These are phyloP conservation scores for Erysimum cheiri DNA, from an alignment of 441 rosid genomes.

Conservation along the genomic window DNA sequence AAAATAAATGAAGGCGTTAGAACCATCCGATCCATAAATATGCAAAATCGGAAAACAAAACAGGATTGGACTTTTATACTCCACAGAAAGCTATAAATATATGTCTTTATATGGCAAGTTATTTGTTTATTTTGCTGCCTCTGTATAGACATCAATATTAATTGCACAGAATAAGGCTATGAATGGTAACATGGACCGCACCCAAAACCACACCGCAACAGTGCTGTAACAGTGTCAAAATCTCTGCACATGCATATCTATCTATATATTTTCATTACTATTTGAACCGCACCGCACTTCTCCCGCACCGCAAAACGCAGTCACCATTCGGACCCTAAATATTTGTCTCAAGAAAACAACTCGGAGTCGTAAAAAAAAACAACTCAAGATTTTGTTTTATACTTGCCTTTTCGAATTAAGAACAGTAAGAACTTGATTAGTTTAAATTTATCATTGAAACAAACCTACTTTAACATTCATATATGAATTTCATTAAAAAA, in stretches of 20 bases:
- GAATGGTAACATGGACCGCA: no score
- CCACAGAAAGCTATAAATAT: slow-evolving; percentile 18
- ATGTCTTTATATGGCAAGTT: slow-evolving; percentile 29
- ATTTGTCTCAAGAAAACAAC: neutral
- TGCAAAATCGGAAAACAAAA: slow-evolving; percentile 17
- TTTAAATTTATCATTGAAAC: neutral
- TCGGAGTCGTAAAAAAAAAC: neutral
- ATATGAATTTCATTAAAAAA: neutral
- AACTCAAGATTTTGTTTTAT: neutral
- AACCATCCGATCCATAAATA: slow-evolving; percentile 2
- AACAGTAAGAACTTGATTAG: neutral
- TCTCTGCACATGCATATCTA: no score
- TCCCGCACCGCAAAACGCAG: no score
- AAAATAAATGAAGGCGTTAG: slow-evolving; percentile 29
- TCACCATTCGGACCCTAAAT: no score
- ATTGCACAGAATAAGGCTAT: neutral
- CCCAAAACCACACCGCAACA: no score
- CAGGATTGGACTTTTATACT: slow-evolving; percentile 26
- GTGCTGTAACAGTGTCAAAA: no score
- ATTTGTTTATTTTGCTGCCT: neutral
- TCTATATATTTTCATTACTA: no score
- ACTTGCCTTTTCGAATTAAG: neutral
- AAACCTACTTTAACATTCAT: neutral
- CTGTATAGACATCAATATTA: slow-evolving; percentile 14
- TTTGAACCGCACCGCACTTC: no score